phyloP scores from a whole-genome alignment of 768 basidiomycete species.

The Phylloporus rhodoxanthus region DNA sequence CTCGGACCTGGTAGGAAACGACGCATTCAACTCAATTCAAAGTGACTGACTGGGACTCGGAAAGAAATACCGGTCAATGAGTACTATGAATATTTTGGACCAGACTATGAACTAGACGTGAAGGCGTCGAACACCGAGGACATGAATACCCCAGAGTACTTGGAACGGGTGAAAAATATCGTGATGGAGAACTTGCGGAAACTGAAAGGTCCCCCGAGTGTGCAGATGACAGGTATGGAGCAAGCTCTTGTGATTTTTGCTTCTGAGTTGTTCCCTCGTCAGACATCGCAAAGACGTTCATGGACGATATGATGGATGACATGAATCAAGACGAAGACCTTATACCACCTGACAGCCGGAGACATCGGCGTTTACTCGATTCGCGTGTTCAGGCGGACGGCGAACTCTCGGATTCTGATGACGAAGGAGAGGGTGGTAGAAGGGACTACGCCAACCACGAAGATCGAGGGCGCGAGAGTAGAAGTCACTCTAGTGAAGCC shows the following conservation, averaged over 20 bases:
- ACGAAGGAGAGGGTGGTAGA: slow-evolving; percentile 88
- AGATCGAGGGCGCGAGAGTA: slow-evolving; percentile 42
- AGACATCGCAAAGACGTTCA: slow-evolving; percentile 83
- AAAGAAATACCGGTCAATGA: slow-evolving; percentile 98
- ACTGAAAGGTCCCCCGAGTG: slow-evolving; percentile 82
- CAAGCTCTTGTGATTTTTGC: neutral
- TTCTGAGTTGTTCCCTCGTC: slow-evolving; percentile 2
- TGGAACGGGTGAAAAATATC: slow-evolving; percentile 88
- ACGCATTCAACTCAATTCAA: neutral
- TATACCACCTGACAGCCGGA: slow-evolving; percentile 68
- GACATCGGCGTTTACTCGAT: slow-evolving; percentile 74
- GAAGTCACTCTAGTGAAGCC: slow-evolving; percentile 37
- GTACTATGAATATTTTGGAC: slow-evolving; percentile 99
- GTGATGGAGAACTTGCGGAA: slow-evolving; percentile 88
- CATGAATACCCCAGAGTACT: slow-evolving; percentile 86
- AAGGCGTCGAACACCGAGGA: slow-evolving; percentile 93
- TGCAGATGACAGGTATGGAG: slow-evolving; percentile 77
- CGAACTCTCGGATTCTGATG: slow-evolving; percentile 94
- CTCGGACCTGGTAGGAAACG: slow-evolving; percentile 62
- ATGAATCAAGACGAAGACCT: slow-evolving; percentile 78
- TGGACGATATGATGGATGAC: slow-evolving; percentile 82
- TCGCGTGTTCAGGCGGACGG: slow-evolving; percentile 76
- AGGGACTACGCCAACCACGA: slow-evolving; percentile 59
- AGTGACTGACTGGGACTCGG: slow-evolving; percentile 3
- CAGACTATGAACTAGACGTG: slow-evolving; percentile 94